A percentile compares a stretch with the other conserved stretches of the same genome.
Conservation (phyloP, 768 basidiomycete species). For the Calocera viscosa region DNA sequence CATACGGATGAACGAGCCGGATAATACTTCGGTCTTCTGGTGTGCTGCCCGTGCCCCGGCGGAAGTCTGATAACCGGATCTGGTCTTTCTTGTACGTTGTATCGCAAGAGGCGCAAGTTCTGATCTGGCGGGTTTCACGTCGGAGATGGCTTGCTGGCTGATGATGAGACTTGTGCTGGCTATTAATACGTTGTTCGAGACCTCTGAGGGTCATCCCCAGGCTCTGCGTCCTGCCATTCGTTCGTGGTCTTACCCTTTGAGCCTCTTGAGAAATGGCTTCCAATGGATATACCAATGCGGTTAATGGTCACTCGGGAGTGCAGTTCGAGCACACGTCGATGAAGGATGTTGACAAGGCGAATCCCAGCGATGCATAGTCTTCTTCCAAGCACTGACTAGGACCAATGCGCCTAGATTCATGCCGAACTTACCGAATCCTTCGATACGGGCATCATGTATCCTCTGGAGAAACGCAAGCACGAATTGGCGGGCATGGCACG, state of each 20-base stretch:
- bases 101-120: neutral
- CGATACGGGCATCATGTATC: slow-evolving; percentile 18
- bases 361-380: too few relatives aligned
- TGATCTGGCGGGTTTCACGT: neutral
- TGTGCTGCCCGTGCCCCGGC: too few relatives aligned
- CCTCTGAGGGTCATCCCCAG: too few relatives aligned
- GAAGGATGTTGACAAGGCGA: neutral
- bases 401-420: slow-evolving; percentile 14
- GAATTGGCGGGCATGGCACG: slow-evolving; percentile 22
- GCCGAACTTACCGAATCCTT: slow-evolving; percentile 18
- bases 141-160: neutral
- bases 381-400: neutral
- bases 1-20: too few relatives aligned
- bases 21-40: too few relatives aligned
- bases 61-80: too few relatives aligned
- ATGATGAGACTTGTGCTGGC: neutral
- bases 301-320: neutral
- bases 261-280: neutral
- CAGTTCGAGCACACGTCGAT: slow-evolving; percentile 8
- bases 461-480: slow-evolving; percentile 20
- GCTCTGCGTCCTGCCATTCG: too few relatives aligned
- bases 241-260: too few relatives aligned
- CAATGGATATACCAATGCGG: neutral
- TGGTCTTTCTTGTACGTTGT: neutral
- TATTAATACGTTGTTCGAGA: neutral